phyloP scores from a whole-genome alignment of 768 basidiomycete species.

The Lanmaoa pseudosensibilis region DNA sequence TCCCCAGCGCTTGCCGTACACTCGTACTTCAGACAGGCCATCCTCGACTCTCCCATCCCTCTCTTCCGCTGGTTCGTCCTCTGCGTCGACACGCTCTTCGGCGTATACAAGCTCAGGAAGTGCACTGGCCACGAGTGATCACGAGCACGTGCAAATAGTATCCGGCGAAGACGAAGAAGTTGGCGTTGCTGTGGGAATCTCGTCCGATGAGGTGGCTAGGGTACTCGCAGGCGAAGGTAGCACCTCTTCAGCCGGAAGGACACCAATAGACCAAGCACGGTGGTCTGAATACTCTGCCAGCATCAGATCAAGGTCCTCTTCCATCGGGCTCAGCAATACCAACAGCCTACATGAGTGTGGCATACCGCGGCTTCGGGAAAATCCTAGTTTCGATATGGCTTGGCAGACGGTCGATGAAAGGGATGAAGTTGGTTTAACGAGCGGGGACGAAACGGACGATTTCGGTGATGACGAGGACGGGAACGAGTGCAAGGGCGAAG shows the following conservation, averaged over 20 bases:
- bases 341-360: conserved; percentile 42
- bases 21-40: conserved; percentile 34
- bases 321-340: conserved; percentile 49
- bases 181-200: conserved; percentile 55
- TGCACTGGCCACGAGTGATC: conserved; percentile 58
- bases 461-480: conserved; percentile 53
- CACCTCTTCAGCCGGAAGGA: conserved; percentile 46
- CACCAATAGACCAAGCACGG: conserved; percentile 60
- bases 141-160: conserved; percentile 63
- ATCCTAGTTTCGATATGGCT: conserved; percentile 73
- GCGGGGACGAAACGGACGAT: conserved; percentile 52
- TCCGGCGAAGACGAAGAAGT: conserved; percentile 58
- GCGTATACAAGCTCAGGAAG: conserved; percentile 76
- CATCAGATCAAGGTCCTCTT: conserved; percentile 70
- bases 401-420: conserved; percentile 76
- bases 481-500: conserved; percentile 55
- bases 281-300: conserved; percentile 76
- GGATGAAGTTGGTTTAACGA: conserved; percentile 61
- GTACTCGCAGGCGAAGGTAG: conserved; percentile 55
- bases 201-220: conserved; percentile 64
- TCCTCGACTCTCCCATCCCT: conserved; percentile 53
- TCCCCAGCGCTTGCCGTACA: conserved; percentile 55
- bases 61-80: conserved; percentile 70
- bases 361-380: conserved; percentile 52
- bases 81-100: conserved; percentile 71